phyloP scores from a whole-genome alignment of 2,329 filamentous ascomycete genomes.

The Clathrospora elynae region DNA sequence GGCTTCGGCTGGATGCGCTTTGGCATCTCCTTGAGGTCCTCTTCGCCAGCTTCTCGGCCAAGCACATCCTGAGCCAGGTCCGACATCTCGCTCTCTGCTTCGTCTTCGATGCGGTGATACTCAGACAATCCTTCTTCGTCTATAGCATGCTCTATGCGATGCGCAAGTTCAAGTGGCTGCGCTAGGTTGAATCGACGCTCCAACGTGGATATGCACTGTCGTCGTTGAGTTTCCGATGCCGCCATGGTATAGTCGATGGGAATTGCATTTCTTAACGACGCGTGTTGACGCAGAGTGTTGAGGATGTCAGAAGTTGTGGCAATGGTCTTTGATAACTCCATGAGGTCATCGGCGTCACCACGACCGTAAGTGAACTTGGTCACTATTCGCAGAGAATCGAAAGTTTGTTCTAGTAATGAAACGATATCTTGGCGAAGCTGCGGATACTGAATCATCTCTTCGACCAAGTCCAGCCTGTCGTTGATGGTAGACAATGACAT shows the following conservation, averaged over 20 bases:
- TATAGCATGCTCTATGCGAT: slow-evolving; percentile 75
- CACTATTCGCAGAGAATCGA: slow-evolving; percentile 86
- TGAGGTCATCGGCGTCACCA: slow-evolving; percentile 88
- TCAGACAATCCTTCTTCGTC: slow-evolving; percentile 90
- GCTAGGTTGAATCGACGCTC: slow-evolving; percentile 67
- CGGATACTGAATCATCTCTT: slow-evolving; percentile 69
- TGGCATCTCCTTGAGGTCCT: slow-evolving; percentile 54
- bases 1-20: slow-evolving; percentile 46
- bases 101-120: slow-evolving; percentile 77
- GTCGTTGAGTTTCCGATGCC: slow-evolving; percentile 19
- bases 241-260: slow-evolving; percentile 10
- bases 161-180: slow-evolving; percentile 70
- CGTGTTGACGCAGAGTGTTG: slow-evolving; percentile 33
- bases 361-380: slow-evolving; percentile 93
- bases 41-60: slow-evolving; percentile 64
- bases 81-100: slow-evolving; percentile 71
- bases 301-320: slow-evolving; percentile 71
- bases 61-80: slow-evolving; percentile 75
- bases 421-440: slow-evolving; percentile 72
- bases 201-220: slow-evolving; percentile 50
- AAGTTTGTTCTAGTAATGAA: slow-evolving; percentile 71
- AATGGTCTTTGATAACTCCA: slow-evolving; percentile 82
- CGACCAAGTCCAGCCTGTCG: slow-evolving; percentile 78
- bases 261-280: slow-evolving; percentile 23
- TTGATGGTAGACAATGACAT: slow-evolving; percentile 83